phyloP scores from a whole-genome alignment of 768 basidiomycete genomes.

The Boletus patriciae region DNA sequence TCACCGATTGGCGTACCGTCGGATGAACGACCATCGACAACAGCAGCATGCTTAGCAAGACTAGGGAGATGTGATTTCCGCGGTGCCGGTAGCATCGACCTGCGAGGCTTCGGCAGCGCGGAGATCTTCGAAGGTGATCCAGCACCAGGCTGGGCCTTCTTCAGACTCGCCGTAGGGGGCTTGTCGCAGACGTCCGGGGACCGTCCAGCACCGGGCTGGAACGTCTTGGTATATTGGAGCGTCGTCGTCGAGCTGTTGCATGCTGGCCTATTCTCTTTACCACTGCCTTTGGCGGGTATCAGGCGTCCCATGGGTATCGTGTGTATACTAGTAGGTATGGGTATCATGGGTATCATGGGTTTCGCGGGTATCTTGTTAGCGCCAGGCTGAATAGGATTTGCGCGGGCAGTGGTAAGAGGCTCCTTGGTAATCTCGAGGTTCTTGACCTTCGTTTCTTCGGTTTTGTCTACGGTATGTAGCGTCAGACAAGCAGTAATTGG shows the following conservation, averaged over 20 bases:
- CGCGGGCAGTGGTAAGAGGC: background rate
- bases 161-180: conserved; percentile 2
- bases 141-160: conserved; percentile 4
- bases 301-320: conserved; percentile 2
- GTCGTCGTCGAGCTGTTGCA: conserved; percentile 3
- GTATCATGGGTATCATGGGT: conserved; percentile 3
- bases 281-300: conserved; percentile 1
- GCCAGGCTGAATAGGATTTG: conserved; percentile 4
- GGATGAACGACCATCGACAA: background rate
- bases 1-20: conserved; percentile 1
- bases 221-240: background rate
- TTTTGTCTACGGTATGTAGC: background rate
- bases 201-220: conserved; percentile 5
- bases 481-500: background rate
- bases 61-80: conserved; percentile 1
- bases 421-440: background rate
- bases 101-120: conserved; percentile 4
- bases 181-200: background rate
- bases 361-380: conserved; percentile 8
- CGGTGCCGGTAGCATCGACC: conserved; percentile 14
- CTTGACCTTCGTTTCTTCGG: conserved; percentile 1
- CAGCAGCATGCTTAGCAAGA: background rate
- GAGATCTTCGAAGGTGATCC: conserved; percentile 6
- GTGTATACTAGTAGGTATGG: background rate
- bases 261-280: conserved; percentile 18